Evolutionary conservation across 176 grass and related monocot genomes (phyloP), one percentile per base, ranked within the genome.

Genomic region (Ananas comosus): DNA sequence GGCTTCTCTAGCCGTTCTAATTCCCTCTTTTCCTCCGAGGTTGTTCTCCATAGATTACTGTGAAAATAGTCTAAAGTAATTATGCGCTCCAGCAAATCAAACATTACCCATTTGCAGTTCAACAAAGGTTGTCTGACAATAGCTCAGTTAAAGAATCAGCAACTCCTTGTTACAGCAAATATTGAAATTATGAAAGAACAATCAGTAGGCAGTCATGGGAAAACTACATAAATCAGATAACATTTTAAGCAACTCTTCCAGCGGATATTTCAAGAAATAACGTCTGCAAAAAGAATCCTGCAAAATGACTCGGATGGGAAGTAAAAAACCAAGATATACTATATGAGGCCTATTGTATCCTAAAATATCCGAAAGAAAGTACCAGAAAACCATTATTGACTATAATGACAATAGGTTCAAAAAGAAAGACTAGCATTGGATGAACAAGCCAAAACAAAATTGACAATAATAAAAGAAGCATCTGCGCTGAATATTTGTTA

Each of bases 21-120:
- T 70, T 93, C 94, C 70, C 87, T 93, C 80, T 99, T 99, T 83
- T 99, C 94, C 80, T 90, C 89, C 29, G 81, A 93, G 65, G 89
- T 86, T 75, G 78, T 92, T 83, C 94, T 92, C 94, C 89, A 99
- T 12, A 99, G 78, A 67, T 93, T 93, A 73, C 94, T 93, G 81
- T 73, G 11, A 83, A 22, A 7, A 73, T 64, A 68, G 64, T 3
- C 58, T 51, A 66, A 72, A 67, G 49, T 80, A 70, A 72, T 68
- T 51, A 64, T 65, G 48, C 22, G 52, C 13, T 51, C 10, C 48
- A 52, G 50, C 72, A 85, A 48, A 3, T 68, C 12, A 13, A 12
- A 13, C 11, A 18, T 74, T 52, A 63, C 42, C 72, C 16, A 18
- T 19, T 24, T 24, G 4, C 7, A 59, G 28, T 49, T 52, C 8